These are phyloP conservation scores for Moringa oleifera DNA, from an alignment of 345 rosid species.

Conservation along the genomic window DNA sequence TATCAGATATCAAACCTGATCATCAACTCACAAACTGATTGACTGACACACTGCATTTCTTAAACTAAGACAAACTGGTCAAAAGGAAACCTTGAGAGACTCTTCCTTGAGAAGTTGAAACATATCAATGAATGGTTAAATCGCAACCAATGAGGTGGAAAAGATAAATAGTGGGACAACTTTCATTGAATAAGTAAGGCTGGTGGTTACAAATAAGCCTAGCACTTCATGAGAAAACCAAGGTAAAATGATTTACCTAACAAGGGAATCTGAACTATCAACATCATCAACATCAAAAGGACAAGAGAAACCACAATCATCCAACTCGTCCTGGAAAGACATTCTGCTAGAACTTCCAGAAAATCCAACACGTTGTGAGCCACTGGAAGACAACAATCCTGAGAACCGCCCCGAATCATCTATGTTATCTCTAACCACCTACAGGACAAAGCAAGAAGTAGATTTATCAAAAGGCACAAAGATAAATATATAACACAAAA, in stretches of 20 bases:
- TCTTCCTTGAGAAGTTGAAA: no score
- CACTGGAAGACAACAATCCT: constrained; percentile 78
- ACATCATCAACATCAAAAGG: constrained; percentile 90
- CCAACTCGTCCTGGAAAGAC: constrained; percentile 74
- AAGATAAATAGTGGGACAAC: no score
- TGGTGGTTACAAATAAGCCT: no score
- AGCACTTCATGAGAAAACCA: background rate
- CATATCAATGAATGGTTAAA: no score
- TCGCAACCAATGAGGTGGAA: no score
- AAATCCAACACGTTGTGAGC: constrained; percentile 71
- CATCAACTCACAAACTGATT: no score
- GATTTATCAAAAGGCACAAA: constrained; percentile 4
- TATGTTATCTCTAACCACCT: constrained; percentile 60
- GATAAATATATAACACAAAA: constrained; percentile 4
- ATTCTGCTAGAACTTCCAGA: constrained; percentile 85
- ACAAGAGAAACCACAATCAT: constrained; percentile 79
- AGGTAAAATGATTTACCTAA: constrained; percentile 37
- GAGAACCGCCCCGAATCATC: constrained; percentile 88
- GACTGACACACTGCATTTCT: no score
- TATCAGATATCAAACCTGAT: no score
- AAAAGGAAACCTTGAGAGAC: no score
- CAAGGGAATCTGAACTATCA: constrained; percentile 48
- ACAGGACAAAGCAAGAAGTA: constrained; percentile 15
- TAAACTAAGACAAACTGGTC: no score
- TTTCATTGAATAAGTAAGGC: no score